Conservation (phyloP, 768 basidiomycete genomes). For the Rubroboletus pulcherrimus region DNA sequence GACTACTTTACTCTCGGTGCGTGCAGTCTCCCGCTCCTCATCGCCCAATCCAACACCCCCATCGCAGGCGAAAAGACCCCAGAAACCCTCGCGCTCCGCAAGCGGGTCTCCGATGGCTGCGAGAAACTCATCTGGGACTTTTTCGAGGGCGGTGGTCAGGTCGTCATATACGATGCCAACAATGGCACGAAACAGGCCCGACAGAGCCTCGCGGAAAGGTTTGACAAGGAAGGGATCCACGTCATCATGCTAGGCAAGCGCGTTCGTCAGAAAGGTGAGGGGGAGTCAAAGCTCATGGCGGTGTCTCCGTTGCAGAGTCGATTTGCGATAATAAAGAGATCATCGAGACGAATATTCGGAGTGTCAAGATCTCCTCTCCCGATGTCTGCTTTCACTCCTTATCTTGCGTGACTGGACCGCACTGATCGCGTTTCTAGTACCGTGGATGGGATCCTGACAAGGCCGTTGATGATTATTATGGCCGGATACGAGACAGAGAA, state of each 20-base stretch:
- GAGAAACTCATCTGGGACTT: slow-evolving; percentile 88
- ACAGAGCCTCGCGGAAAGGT: slow-evolving; percentile 75
- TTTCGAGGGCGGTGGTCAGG: slow-evolving; percentile 85
- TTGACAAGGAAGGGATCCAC: slow-evolving; percentile 83
- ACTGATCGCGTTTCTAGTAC: slow-evolving; percentile 53
- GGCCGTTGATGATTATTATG: slow-evolving; percentile 89
- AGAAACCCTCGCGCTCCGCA: slow-evolving; percentile 76
- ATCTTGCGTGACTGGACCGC: background rate
- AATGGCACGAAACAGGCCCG: slow-evolving; percentile 74
- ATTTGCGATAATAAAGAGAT: slow-evolving; percentile 89
- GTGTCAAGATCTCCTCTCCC: slow-evolving; percentile 96
- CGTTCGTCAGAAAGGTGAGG: background rate
- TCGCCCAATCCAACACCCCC: background rate
- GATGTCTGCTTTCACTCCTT: slow-evolving; percentile 59
- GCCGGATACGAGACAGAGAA: slow-evolving; percentile 85
- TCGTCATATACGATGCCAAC: slow-evolving; percentile 98
- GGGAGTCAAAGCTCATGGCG: slow-evolving; percentile 1
- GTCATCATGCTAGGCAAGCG: slow-evolving; percentile 84
- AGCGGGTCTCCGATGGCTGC: slow-evolving; percentile 74
- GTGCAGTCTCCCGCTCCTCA: slow-evolving; percentile 6
- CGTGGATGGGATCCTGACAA: slow-evolving; percentile 88
- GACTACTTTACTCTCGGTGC: slow-evolving; percentile 89
- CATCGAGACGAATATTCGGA: slow-evolving; percentile 91
- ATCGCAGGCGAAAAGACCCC: slow-evolving; percentile 67
- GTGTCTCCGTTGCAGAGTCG: slow-evolving; percentile 54